phyloP scores from a whole-genome alignment of 2,329 filamentous ascomycete species.

The Xylaria sp. region DNA sequence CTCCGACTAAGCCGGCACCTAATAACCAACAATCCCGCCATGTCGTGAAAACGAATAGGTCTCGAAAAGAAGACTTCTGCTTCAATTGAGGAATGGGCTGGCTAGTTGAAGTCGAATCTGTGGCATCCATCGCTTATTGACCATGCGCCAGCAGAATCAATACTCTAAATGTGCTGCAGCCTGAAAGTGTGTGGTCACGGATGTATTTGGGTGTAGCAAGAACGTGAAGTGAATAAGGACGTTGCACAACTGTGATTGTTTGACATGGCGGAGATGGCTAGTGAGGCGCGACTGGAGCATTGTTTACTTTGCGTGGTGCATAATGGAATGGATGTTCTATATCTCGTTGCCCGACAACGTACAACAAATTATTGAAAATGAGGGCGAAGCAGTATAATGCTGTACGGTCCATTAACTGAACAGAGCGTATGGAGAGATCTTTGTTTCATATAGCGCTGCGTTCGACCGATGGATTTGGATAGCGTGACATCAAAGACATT shows the following conservation, averaged over 20 bases:
- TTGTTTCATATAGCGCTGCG: slow-evolving; percentile 14
- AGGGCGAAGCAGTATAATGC: neutral
- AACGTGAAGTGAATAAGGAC: neutral
- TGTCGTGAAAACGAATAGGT: slow-evolving; percentile 77
- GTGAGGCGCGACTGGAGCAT: neutral
- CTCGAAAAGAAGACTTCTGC: slow-evolving; percentile 29
- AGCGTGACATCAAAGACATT: slow-evolving; percentile 1
- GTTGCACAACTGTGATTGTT: neutral
- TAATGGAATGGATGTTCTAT: neutral
- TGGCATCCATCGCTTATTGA: slow-evolving; percentile 1
- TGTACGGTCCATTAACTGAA: neutral
- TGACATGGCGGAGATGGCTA: neutral
- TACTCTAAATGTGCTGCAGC: neutral
- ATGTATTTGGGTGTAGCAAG: neutral
- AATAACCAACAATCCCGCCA: slow-evolving; percentile 62
- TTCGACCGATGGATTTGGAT: slow-evolving; percentile 9
- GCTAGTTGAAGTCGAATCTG: slow-evolving; percentile 2
- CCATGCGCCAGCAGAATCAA: neutral
- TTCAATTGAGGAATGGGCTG: neutral
- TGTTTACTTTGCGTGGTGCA: slow-evolving; percentile 12
- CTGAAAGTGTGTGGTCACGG: neutral
- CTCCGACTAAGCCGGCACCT: slow-evolving; percentile 58
- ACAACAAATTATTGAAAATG: neutral
- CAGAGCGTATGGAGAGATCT: neutral
- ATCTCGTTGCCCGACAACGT: neutral